A percentile compares a stretch with the other conserved stretches of the same genome.
Conservation (phyloP, 1,284 basidiomycete genomes). For the Athelia sp. region DNA sequence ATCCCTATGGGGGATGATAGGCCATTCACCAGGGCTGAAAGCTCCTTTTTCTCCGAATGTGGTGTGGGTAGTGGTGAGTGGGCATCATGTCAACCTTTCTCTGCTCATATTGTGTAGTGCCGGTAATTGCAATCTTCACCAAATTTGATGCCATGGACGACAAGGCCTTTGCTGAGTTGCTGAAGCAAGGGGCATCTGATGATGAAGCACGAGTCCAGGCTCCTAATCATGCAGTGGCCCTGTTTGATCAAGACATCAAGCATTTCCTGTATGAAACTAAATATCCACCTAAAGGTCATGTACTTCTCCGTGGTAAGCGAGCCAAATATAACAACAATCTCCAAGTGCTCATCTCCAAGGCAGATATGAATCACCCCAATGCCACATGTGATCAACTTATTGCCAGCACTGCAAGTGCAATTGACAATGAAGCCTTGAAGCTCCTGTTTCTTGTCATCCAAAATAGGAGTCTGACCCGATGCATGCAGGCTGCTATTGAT, state of each 20-base stretch:
- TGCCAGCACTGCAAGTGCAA: neutral
- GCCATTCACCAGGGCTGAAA: neutral
- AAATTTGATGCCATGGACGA: neutral
- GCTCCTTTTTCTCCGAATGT: neutral
- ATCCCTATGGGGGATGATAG: neutral
- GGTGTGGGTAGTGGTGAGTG: neutral
- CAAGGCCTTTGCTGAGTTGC: neutral
- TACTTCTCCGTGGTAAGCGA: neutral
- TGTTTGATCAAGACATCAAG: neutral
- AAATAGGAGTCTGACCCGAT: neutral
- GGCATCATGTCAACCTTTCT: neutral
- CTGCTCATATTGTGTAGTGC: neutral
- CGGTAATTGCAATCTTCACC: neutral
- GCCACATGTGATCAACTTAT: neutral
- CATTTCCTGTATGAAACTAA: neutral
- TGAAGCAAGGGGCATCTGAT: neutral
- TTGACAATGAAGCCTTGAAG: neutral
- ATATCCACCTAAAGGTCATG: neutral
- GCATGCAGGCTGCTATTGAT: neutral
- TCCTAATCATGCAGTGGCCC: neutral
- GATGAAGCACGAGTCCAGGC: neutral
- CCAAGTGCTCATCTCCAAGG: neutral
- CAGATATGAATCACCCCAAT: neutral
- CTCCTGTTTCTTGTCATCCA: neutral
- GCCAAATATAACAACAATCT: neutral